Evolutionary conservation across 306 rosid species (phyloP), one percentile per base, ranked within the genome.

Genomic region (Vachellia collinsii): DNA sequence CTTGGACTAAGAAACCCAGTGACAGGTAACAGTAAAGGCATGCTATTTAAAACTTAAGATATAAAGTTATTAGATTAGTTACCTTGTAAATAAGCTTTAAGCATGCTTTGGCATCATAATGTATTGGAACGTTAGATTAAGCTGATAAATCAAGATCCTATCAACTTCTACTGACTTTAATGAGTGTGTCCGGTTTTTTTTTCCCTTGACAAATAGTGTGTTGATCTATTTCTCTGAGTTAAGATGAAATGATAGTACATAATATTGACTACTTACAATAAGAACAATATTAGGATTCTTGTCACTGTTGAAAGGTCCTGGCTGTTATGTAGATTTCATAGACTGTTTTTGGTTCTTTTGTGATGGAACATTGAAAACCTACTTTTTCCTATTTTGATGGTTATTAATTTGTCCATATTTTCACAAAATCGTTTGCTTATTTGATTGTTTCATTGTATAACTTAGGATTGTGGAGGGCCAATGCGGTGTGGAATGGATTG

Each of bases 381-480:
- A 11, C 19, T 8, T 19, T 13, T 25, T 25, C 41, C 25, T 71
- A 23, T 25, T 71, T 48, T 23, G 37, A 44, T 56, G 47, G 46
- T 17, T 74, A 36, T 62, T 25, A 29, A 29, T 62, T 62, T 68
- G 43, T 41, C 58, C 46, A 53, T 62, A 73, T 11, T 77, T 80
- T 48, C 75, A 12, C n/a, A 5, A 50, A 54, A n/a, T 36, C 59
- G 43, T 76, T 62, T 72, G 20, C 80, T 78, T 54, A 77, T 74
- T 81, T 73, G 54, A 36, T 72, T 83, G 50, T 44, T 23, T 70
- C 74, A 48, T 81, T 85, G 82, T 46, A 25, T 84, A 53, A 70
- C 81, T 82, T 81, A 95, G 99, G 93, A 89, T 54, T 95, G 97
- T 84, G 96, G 98, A 64, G 99, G 97, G 25, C 91, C 97, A 43